Conservation (phyloP, 2,329 filamentous ascomycete species). For the Fusarium sp. region DNA sequence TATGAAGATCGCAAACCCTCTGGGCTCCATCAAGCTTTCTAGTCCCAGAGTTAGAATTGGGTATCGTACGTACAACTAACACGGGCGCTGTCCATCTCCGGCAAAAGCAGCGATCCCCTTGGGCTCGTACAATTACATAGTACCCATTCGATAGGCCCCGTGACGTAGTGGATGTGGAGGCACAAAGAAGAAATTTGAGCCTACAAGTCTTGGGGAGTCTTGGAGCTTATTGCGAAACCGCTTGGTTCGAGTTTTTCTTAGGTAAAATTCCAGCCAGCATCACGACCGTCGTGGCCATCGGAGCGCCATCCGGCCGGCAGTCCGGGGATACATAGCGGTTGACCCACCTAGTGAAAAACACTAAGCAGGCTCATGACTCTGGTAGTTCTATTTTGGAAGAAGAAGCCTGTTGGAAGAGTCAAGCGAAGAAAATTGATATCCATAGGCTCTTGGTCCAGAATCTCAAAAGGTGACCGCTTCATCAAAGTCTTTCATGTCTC, state of each 20-base stretch:
- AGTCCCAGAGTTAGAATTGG: slow-evolving; percentile 4
- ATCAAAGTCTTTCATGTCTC: neutral
- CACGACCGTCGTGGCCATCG: slow-evolving; percentile 30
- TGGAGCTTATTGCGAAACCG: slow-evolving; percentile 34
- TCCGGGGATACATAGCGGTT: slow-evolving; percentile 7
- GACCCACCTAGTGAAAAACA: slow-evolving; percentile 27
- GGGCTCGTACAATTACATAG: slow-evolving; percentile 23
- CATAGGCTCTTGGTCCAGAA: slow-evolving; percentile 12
- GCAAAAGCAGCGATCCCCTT: slow-evolving; percentile 40
- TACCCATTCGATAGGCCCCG: slow-evolving; percentile 18
- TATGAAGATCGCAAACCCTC: slow-evolving; percentile 21
- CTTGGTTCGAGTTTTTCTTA: slow-evolving; percentile 37
- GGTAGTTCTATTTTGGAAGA: slow-evolving; percentile 33
- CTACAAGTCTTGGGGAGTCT: slow-evolving; percentile 29
- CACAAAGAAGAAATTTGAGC: slow-evolving; percentile 25
- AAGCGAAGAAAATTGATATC: neutral
- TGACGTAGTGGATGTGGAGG: slow-evolving; percentile 43
- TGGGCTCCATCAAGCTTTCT: slow-evolving; percentile 18
- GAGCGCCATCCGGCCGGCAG: slow-evolving; percentile 30
- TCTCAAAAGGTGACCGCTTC: neutral
- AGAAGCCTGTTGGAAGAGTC: slow-evolving; percentile 8
- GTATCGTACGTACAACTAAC: slow-evolving; percentile 24
- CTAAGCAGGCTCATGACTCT: slow-evolving; percentile 41
- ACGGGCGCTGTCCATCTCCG: slow-evolving; percentile 26
- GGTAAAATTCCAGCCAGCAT: slow-evolving; percentile 30